Evolutionary conservation across 1,139 yeast genomes (phyloP), one percentile per base, ranked within the genome.

Genomic region (Kodamaea plutei): DNA sequence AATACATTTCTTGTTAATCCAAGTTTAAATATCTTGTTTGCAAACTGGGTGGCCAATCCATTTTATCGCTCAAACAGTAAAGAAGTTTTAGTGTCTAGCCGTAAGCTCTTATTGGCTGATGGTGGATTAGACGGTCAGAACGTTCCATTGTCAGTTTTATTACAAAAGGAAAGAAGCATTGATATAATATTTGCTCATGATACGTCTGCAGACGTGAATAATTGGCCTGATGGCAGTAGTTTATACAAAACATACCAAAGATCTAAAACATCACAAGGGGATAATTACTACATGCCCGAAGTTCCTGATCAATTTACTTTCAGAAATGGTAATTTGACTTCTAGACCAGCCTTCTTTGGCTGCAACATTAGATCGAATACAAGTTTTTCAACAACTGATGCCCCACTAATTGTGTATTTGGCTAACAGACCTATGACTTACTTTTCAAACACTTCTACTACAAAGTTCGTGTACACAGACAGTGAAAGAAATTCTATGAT

Each of bases 401-500:
- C 42, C 19, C 54, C 54, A 3, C 25, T 49, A 15, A 45, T 49
- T 23, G 35, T 49, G n/a, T 49, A 49, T 31, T 23, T 44, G 19
- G 53, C 53, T 12, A 49, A 49, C 32, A 37, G 54, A 9, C 54
- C 52, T 3, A 47, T 40, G 24, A 37, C 42, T 28, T 44, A 30
- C 30, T 37, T 29, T 33, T 37, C 50, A 9, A 49, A 49, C 30
- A 39, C 44, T 10, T 37, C 46, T 24, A 44, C 51, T 2, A 31
- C 32, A 34, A 37, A 48, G 31, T 32, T 47, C 23, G 28, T 36
- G 1, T 49, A 44, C 29, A 57, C 64, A 2, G 68, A 69, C 28
- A 60, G 63, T 2, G 85, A 82, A 47, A 75, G 77, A 44, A 55
- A 63, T 25, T 65, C 69, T 1, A 69, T 85, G 62, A 76, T 87